Base-by-base conservation (phyloP, 495 filamentous ascomycete genomes). In the Aspergillus avenaceus region DNA sequence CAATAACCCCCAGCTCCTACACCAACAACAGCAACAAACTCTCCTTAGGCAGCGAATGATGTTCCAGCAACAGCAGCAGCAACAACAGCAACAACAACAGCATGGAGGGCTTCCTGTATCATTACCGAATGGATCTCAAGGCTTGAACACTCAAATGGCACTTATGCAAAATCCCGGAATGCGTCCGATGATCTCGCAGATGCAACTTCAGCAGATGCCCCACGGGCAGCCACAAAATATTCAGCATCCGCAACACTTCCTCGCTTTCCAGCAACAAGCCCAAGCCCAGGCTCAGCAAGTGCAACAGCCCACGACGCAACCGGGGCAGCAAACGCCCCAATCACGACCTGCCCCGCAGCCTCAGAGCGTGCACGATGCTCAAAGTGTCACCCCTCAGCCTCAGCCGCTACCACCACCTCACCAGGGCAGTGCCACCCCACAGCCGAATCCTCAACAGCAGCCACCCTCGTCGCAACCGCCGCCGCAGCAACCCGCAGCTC, bases 121-220 rank as follows among this genome's bases (percentile, higher is more conserved):
- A 24, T 67, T 85, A 56, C 79, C 79, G 18, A 82, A 86, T 60
- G 81, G 79, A 13, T 79, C 83, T 22, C 81, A 79, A 49, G 70
- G 69, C 22, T 66, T 86, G 45, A 83, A 56, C 49, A 67, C 75
- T 23, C 81, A 85, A 48, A 70, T 80, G 53, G 70, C 73, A 37
- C 76, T 79, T 21, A 79, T 86, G 72, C 73, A 78, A 5, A 74
- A 72, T 27, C 64, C 64, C n/a, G 63, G 55, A 38, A 75, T 79
- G 71, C 71, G 69, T 37, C 73, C 63, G 24, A 61, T 69, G 22
- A 72, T 67, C 41, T 46, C 67, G 28, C 59, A 59, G 42, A 67
- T 75, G 67, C 70, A 76, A 34, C 68, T 78, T 37, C 74, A 70
- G 50, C 75, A 75, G 50, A 74, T 76, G 60, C 73, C 73, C 3